Percentiles rank a stretch among this genome's conserved stretches.
Conservation (phyloP, 768 basidiomycete genomes). For the Tulasnella calospora region DNA sequence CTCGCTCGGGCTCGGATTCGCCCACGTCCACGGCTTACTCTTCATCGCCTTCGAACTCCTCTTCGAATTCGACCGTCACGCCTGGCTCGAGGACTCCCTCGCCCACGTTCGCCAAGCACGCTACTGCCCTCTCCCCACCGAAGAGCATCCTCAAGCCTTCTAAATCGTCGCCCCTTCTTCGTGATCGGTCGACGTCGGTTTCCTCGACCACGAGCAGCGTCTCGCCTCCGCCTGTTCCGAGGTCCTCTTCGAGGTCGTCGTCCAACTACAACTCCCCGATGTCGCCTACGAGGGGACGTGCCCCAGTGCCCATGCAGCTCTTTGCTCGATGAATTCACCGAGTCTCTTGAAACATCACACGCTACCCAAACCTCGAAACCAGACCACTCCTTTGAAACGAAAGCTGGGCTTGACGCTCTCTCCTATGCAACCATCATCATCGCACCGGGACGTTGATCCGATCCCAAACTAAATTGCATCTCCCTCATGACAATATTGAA, state of each 20-base stretch:
- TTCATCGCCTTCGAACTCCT: not conserved
- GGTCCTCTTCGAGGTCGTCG: not conserved
- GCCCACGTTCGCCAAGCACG: not conserved
- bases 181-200: not conserved
- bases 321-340: not conserved
- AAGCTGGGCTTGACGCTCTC: too few relatives aligned
- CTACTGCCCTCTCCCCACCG: not conserved
- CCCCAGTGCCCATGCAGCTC: not conserved
- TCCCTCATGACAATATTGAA: too few relatives aligned
- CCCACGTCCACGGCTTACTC: not conserved
- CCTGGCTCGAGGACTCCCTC: not conserved
- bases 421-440: too few relatives aligned
- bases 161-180: not conserved
- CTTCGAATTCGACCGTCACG: not conserved
- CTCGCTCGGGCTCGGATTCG: not conserved
- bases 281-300: not conserved
- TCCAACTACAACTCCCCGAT: not conserved
- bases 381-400: too few relatives aligned
- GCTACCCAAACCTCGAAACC: too few relatives aligned
- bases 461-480: too few relatives aligned
- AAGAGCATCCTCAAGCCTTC: slow-evolving; percentile 19
- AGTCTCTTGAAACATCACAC: too few relatives aligned
- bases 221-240: not conserved
- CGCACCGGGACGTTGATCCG: too few relatives aligned
- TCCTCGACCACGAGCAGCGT: not conserved